These are phyloP conservation scores for Candida awuae DNA, from an alignment of 805 yeast species.

Conservation along the genomic window DNA sequence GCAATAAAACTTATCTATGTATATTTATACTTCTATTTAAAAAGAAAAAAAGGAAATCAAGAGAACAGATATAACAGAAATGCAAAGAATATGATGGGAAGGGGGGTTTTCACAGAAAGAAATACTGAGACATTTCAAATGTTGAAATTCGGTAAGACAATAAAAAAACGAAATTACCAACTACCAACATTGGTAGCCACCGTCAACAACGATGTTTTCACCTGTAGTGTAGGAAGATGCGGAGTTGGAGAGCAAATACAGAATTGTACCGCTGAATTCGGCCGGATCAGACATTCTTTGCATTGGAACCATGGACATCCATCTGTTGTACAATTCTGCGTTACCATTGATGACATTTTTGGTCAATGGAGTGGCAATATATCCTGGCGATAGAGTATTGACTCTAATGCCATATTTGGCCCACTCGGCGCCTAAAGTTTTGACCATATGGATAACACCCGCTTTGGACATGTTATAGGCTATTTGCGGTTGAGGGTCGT, in stretches of 20 bases:
- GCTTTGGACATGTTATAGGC: slow-evolving; percentile 84
- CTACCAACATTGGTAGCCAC: slow-evolving; percentile 81
- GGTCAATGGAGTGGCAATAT: slow-evolving; percentile 72
- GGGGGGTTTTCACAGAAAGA: not conserved
- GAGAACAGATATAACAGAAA: too few relatives aligned
- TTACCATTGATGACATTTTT: slow-evolving; percentile 58
- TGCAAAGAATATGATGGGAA: too few relatives aligned
- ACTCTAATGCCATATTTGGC: slow-evolving; percentile 68
- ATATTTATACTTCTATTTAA: too few relatives aligned
- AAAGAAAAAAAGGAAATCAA: too few relatives aligned
- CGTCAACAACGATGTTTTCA: slow-evolving; percentile 74
- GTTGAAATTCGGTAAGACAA: too few relatives aligned
- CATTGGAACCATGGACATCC: slow-evolving; percentile 70
- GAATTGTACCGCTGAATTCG: slow-evolving; percentile 70
- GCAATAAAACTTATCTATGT: too few relatives aligned
- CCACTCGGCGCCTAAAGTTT: slow-evolving; percentile 77
- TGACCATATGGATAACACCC: slow-evolving; percentile 73
- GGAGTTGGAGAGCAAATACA: slow-evolving; percentile 61
- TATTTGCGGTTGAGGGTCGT: slow-evolving; percentile 72
- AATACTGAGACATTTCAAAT: too few relatives aligned
- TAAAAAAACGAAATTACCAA: not conserved
- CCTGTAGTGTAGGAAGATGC: slow-evolving; percentile 81
- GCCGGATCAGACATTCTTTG: slow-evolving; percentile 80
- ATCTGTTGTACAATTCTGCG: slow-evolving; percentile 52
- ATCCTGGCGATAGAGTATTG: slow-evolving; percentile 73